Evolutionary conservation across 2,329 filamentous ascomycete genomes (phyloP).

Genomic region (Phoma sp.): DNA sequence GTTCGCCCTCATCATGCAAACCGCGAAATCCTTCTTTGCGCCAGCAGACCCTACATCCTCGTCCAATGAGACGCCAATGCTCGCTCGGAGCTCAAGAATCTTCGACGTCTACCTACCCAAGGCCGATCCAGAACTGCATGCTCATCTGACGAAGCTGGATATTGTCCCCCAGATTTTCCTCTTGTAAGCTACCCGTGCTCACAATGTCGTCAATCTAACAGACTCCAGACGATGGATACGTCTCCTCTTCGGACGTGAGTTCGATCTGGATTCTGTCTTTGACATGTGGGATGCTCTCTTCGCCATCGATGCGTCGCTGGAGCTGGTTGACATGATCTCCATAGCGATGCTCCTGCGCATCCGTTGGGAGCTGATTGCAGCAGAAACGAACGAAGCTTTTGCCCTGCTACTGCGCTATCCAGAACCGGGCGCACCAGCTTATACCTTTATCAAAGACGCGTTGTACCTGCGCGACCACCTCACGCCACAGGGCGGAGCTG

Average conservation of each 20-base stretch:
- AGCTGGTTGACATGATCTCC: slow-evolving; percentile 88
- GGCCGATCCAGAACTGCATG: slow-evolving; percentile 81
- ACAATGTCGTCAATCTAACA: slow-evolving; percentile 23
- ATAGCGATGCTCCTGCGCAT: slow-evolving; percentile 92
- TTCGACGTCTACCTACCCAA: slow-evolving; percentile 81
- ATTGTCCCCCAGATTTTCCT: slow-evolving; percentile 96
- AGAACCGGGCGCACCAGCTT: slow-evolving; percentile 67
- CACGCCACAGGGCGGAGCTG: slow-evolving; percentile 65
- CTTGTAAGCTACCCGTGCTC: slow-evolving; percentile 65
- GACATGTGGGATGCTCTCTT: slow-evolving; percentile 91
- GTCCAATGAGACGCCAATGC: slow-evolving; percentile 69
- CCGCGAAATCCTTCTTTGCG: slow-evolving; percentile 86
- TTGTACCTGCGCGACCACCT: slow-evolving; percentile 74
- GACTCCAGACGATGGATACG: slow-evolving; percentile 82
- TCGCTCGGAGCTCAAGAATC: slow-evolving; percentile 83
- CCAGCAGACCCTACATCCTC: slow-evolving; percentile 54
- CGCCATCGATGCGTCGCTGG: slow-evolving; percentile 78
- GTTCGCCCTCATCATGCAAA: slow-evolving; percentile 87
- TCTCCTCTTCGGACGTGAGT: slow-evolving; percentile 90
- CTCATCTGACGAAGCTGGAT: slow-evolving; percentile 81
- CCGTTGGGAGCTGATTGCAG: slow-evolving; percentile 83
- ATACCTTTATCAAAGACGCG: slow-evolving; percentile 86
- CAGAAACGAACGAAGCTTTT: slow-evolving; percentile 86
- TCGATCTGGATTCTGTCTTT: slow-evolving; percentile 83
- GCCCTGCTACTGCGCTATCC: slow-evolving; percentile 86